Conservation (phyloP, 148 eudicot genomes). For the Fagopyrum homotropicum region DNA sequence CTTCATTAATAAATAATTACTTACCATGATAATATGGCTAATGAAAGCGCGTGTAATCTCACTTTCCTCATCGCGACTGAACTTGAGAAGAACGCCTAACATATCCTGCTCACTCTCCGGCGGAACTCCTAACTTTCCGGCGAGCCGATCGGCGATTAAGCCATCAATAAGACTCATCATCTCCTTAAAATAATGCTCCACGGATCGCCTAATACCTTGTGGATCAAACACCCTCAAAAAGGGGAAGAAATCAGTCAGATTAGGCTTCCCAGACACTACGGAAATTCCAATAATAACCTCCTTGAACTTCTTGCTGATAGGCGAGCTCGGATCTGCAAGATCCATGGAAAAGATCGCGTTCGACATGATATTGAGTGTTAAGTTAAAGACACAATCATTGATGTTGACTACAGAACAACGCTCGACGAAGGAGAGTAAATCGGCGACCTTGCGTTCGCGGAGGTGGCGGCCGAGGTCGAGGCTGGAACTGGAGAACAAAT, state of each 20-base stretch:
- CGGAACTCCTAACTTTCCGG: not conserved
- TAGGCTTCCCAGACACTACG: slow-evolving; percentile 26
- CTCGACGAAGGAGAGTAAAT: slow-evolving; percentile 17
- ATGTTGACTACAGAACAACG: slow-evolving; percentile 25
- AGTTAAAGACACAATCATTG: slow-evolving; percentile 21
- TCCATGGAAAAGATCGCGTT: slow-evolving; percentile 29
- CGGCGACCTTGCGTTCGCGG: slow-evolving; percentile 2
- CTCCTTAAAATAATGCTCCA: slow-evolving; percentile 12
- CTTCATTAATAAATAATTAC: not conserved
- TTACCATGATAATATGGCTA: slow-evolving; percentile 22
- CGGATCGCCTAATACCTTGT: slow-evolving; percentile 20
- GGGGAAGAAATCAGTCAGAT: slow-evolving; percentile 30
- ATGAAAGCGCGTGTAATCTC: slow-evolving; percentile 19
- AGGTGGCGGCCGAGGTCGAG: slow-evolving; percentile 23
- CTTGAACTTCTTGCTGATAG: slow-evolving; percentile 12
- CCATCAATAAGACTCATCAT: slow-evolving; percentile 18
- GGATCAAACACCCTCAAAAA: slow-evolving; percentile 20
- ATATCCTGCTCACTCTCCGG: slow-evolving; percentile 14
- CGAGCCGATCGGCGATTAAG: slow-evolving; percentile 19
- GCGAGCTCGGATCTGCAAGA: slow-evolving; percentile 18
- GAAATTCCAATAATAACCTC: slow-evolving; percentile 13
- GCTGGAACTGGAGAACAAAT: slow-evolving; percentile 21
- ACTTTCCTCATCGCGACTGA: slow-evolving; percentile 13
- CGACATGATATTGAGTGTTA: slow-evolving; percentile 25
- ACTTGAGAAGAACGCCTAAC: slow-evolving; percentile 21